phyloP scores from a whole-genome alignment of 2,329 filamentous ascomycete species.

The Cercospora citrullina region DNA sequence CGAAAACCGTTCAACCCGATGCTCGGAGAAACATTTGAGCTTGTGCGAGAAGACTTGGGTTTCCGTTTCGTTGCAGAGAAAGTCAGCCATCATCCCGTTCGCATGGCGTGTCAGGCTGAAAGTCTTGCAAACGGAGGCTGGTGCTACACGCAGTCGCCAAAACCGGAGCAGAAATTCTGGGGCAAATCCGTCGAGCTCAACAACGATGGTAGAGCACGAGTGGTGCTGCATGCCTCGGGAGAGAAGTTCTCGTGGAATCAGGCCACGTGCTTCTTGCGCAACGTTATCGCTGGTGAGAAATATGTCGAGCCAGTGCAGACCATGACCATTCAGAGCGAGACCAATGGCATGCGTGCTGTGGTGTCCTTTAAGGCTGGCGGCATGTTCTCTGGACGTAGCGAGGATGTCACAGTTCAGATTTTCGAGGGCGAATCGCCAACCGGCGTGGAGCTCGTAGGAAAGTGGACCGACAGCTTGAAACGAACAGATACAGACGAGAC shows the following conservation, averaged over 20 bases:
- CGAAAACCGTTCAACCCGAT: slow-evolving; percentile 98
- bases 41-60: slow-evolving; percentile 81
- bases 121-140: slow-evolving; percentile 60
- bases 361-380: slow-evolving; percentile 91
- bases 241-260: slow-evolving; percentile 87
- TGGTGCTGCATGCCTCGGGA: slow-evolving; percentile 67
- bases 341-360: slow-evolving; percentile 76
- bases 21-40: slow-evolving; percentile 91
- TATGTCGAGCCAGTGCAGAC: slow-evolving; percentile 93
- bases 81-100: slow-evolving; percentile 86
- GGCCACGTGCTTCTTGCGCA: slow-evolving; percentile 87
- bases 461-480: slow-evolving; percentile 76
- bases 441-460: slow-evolving; percentile 70
- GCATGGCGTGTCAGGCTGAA: slow-evolving; percentile 91
- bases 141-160: slow-evolving; percentile 84
- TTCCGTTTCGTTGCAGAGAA: slow-evolving; percentile 95
- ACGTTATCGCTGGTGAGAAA: slow-evolving; percentile 97
- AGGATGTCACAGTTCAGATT: slow-evolving; percentile 79
- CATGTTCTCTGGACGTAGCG: slow-evolving; percentile 93
- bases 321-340: slow-evolving; percentile 84
- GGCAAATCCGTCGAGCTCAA: slow-evolving; percentile 94
- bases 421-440: slow-evolving; percentile 66
- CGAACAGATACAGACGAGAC: slow-evolving; percentile 64
- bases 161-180: slow-evolving; percentile 96
- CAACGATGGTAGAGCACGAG: slow-evolving; percentile 81